Percentiles rank a stretch among this genome's conserved stretches.
Conservation (phyloP, 2,329 filamentous ascomycete genomes). For the Pyricularia sp. region DNA sequence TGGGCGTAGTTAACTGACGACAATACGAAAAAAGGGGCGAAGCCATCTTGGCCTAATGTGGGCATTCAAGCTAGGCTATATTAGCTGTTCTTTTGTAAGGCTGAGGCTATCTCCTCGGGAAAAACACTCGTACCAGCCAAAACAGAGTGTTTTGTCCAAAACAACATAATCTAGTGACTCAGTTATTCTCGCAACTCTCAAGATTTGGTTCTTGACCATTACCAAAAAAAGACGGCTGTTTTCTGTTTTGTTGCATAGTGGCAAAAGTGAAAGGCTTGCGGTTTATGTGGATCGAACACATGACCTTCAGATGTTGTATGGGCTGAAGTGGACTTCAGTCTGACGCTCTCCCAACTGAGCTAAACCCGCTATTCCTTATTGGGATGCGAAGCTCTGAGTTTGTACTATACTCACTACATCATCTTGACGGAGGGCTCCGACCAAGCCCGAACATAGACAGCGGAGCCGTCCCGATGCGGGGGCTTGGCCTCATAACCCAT, state of each 20-base stretch:
- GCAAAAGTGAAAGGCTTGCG: background rate
- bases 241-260: background rate
- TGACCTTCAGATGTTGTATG: slow-evolving; percentile 2
- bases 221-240: too few species aligned
- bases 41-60: background rate
- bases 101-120: background rate
- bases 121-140: too few species aligned
- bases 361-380: slow-evolving; percentile 1
- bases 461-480: background rate
- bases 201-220: background rate
- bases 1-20: too few species aligned
- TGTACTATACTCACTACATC: too few species aligned
- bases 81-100: background rate
- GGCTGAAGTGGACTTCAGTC: slow-evolving; percentile 5
- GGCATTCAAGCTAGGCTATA: background rate
- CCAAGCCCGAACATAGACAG: background rate
- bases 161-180: background rate
- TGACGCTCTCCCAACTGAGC: slow-evolving; percentile 8
- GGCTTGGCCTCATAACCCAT: background rate
- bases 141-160: too few species aligned
- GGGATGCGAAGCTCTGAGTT: too few species aligned
- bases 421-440: background rate
- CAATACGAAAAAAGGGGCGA: background rate
- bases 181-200: background rate
- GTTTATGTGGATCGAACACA: slow-evolving; percentile 4